Percentiles rank a stretch among this genome's conserved stretches.
Evolutionary conservation across 805 yeast genomes (phyloP).

Genomic region (Barnettozyma siamensis): DNA sequence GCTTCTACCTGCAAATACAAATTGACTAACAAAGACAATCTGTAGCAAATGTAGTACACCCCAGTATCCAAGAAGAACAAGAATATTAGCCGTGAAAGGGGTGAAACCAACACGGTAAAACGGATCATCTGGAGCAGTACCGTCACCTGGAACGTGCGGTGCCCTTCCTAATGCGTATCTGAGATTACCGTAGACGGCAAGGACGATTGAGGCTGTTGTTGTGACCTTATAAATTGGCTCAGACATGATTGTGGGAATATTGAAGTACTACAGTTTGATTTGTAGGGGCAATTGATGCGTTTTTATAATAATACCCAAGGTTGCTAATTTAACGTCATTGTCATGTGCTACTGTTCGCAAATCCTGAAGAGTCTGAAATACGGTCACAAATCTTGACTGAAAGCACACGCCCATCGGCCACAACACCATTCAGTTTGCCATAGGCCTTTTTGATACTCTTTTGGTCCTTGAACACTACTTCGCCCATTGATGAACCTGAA

Average conservation of each 20-base stretch:
- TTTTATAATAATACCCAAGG: no score
- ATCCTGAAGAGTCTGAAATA: conserved; percentile 1
- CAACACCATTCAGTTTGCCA: conserved; percentile 33
- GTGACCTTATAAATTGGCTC: conserved; percentile 31
- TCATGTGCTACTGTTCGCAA: neutral
- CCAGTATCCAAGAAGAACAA: conserved; percentile 55
- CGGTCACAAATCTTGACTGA: conserved; percentile 26
- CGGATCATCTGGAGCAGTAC: conserved; percentile 38
- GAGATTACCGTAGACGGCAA: conserved; percentile 51
- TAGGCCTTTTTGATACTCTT: conserved; percentile 27
- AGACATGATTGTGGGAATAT: neutral
- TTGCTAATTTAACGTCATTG: neutral
- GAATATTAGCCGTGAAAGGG: conserved; percentile 59
- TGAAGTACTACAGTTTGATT: no score
- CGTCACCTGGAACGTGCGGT: conserved; percentile 22
- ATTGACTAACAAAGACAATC: conserved; percentile 41
- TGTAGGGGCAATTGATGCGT: no score
- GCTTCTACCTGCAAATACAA: conserved; percentile 31
- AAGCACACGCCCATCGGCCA: conserved; percentile 43
- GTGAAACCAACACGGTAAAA: conserved; percentile 50
- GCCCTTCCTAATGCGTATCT: conserved; percentile 53
- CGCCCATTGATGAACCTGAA: conserved; percentile 35
- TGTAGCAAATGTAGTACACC: conserved; percentile 47
- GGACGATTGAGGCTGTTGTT: conserved; percentile 46
- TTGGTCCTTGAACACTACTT: conserved; percentile 28